phyloP scores from a whole-genome alignment of 2,329 filamentous ascomycete genomes.

The Helotiales sp. region DNA sequence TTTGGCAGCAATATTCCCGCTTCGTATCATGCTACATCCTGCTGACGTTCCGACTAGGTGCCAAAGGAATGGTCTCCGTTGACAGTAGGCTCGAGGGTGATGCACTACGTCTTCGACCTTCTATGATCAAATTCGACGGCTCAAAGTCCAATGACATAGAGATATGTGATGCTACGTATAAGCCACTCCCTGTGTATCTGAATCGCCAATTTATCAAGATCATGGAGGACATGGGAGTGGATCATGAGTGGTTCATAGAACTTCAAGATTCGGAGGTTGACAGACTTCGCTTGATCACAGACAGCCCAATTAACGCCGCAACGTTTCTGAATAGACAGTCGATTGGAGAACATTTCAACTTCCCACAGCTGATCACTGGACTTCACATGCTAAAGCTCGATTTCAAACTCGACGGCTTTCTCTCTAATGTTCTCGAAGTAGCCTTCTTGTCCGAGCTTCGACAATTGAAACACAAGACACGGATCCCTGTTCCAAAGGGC shows the following conservation, averaged over 20 bases:
- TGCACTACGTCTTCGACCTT: constrained; percentile 62
- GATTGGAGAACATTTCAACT: constrained; percentile 59
- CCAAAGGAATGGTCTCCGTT: constrained; percentile 77
- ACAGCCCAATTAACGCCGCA: constrained; percentile 60
- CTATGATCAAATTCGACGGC: constrained; percentile 78
- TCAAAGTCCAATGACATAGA: constrained; percentile 57
- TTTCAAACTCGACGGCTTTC: constrained; percentile 67
- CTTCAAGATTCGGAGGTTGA: constrained; percentile 64
- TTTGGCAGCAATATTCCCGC: neutral
- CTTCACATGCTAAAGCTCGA: constrained; percentile 59
- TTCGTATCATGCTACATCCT: neutral
- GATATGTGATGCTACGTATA: constrained; percentile 69
- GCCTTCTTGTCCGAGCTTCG: constrained; percentile 69
- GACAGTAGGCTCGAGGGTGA: constrained; percentile 61
- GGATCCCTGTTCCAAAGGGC: constrained; percentile 70
- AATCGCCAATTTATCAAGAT: constrained; percentile 86
- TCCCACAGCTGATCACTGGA: constrained; percentile 62
- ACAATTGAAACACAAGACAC: constrained; percentile 74
- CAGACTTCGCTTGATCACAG: constrained; percentile 58
- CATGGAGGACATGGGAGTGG: constrained; percentile 72
- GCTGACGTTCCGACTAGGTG: constrained; percentile 44
- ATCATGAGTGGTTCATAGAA: constrained; percentile 57
- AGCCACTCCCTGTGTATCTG: constrained; percentile 67
- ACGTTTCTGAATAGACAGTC: constrained; percentile 63
- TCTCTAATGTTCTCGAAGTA: constrained; percentile 70